Evolutionary conservation across 345 rosid genomes (phyloP).

Genomic region (Hirschfeldia incana): DNA sequence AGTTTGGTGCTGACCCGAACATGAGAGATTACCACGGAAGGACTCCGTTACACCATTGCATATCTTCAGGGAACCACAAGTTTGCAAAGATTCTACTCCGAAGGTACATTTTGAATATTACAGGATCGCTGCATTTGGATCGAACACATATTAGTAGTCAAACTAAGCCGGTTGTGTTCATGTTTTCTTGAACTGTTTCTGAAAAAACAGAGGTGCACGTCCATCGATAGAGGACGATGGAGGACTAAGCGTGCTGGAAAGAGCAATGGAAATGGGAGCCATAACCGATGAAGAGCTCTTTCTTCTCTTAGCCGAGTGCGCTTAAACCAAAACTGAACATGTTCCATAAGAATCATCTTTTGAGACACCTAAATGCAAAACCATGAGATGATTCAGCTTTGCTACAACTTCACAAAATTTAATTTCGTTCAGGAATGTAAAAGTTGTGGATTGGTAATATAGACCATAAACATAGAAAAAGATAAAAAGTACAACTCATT

Average conservation of each 20-base stretch:
- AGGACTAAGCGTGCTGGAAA: slow-evolving; percentile 76
- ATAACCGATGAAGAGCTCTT: slow-evolving; percentile 85
- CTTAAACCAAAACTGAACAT: slow-evolving; percentile 3
- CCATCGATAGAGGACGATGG: slow-evolving; percentile 69
- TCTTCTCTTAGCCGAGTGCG: slow-evolving; percentile 63
- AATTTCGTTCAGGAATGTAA: neutral
- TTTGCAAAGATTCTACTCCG: slow-evolving; percentile 79
- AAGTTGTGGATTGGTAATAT: neutral
- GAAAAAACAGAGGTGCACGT: slow-evolving; percentile 66
- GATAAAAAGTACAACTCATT: neutral
- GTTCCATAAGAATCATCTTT: neutral
- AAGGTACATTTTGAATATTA: slow-evolving; percentile 46
- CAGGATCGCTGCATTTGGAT: neutral
- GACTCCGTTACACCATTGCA: slow-evolving; percentile 85
- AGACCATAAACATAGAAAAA: neutral
- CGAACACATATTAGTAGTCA: neutral
- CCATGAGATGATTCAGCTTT: neutral
- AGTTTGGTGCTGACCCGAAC: slow-evolving; percentile 76
- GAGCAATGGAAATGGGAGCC: slow-evolving; percentile 95
- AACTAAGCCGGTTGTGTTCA: neutral
- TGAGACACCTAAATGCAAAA: slow-evolving; percentile 1
- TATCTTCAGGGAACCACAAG: slow-evolving; percentile 55
- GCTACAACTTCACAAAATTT: neutral
- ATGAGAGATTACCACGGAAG: slow-evolving; percentile 70
- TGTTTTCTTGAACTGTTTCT: slow-evolving; percentile 1